Conservation (phyloP, 495 filamentous ascomycete genomes). For the Tuber magnatum region DNA sequence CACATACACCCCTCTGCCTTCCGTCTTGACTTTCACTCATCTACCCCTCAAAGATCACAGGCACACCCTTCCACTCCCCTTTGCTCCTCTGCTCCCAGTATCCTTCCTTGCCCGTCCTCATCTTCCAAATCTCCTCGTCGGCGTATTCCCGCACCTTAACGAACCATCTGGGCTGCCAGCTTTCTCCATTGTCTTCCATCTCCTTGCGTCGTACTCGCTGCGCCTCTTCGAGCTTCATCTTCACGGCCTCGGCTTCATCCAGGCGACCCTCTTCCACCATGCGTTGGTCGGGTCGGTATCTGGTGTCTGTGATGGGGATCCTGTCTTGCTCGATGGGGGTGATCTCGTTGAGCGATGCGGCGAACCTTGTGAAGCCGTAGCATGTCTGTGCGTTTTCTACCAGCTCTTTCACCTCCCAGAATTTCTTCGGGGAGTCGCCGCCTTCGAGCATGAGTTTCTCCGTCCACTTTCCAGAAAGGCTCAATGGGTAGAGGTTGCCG, state of each 20-base stretch:
- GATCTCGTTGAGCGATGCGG: slow-evolving; percentile 78
- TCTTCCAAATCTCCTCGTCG: slow-evolving; percentile 70
- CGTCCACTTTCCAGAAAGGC: slow-evolving; percentile 79
- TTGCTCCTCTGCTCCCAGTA: slow-evolving; percentile 83
- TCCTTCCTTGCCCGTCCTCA: slow-evolving; percentile 71
- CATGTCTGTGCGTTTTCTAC: slow-evolving; percentile 66
- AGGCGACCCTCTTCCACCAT: slow-evolving; percentile 73
- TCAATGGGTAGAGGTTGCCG: slow-evolving; percentile 54
- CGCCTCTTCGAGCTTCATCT: slow-evolving; percentile 73
- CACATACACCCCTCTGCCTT: neutral
- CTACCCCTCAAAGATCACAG: slow-evolving; percentile 58
- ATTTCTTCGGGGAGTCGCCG: slow-evolving; percentile 54
- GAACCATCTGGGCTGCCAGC: slow-evolving; percentile 76
- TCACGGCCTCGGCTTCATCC: slow-evolving; percentile 76
- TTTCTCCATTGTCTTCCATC: slow-evolving; percentile 64
- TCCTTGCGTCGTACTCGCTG: slow-evolving; percentile 69
- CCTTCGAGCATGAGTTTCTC: slow-evolving; percentile 54
- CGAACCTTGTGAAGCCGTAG: slow-evolving; percentile 83
- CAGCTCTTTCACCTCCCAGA: slow-evolving; percentile 71
- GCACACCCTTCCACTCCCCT: slow-evolving; percentile 63
- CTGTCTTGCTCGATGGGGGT: slow-evolving; percentile 66
- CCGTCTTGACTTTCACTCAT: neutral
- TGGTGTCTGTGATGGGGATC: slow-evolving; percentile 65
- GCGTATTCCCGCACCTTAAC: slow-evolving; percentile 51
- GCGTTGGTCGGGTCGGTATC: slow-evolving; percentile 87